phyloP scores from a whole-genome alignment of 352 stramenopile species.

The Phytophthora sp. region DNA sequence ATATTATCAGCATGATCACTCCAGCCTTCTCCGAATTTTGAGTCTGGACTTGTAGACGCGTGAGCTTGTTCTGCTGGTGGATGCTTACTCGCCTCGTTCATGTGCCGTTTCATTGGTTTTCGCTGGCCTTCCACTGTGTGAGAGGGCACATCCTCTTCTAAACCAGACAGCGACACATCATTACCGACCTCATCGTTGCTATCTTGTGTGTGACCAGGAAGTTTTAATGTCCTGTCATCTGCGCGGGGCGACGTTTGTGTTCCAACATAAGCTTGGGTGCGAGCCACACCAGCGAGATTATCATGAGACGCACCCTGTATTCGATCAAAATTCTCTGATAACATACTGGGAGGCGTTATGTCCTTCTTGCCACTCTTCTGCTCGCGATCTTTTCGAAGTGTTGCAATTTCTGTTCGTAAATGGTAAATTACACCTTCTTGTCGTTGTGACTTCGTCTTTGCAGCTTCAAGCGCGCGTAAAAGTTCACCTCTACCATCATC shows the following conservation, averaged over 20 bases:
- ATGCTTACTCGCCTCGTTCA: not conserved
- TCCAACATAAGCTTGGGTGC: slow-evolving; percentile 10
- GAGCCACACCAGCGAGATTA: not conserved
- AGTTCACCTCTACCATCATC: slow-evolving; percentile 29
- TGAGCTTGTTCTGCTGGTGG: slow-evolving; percentile 6
- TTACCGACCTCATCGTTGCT: slow-evolving; percentile 5
- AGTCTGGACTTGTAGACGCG: not conserved
- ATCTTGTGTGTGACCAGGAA: not conserved
- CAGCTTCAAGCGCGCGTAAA: slow-evolving; percentile 24
- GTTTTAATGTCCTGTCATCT: not conserved
- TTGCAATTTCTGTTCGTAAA: slow-evolving; percentile 34
- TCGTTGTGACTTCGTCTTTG: slow-evolving; percentile 34
- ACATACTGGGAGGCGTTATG: not conserved
- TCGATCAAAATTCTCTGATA: not conserved
- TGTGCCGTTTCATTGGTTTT: slow-evolving; percentile 4
- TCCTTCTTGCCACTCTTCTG: slow-evolving; percentile 23
- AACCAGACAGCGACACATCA: slow-evolving; percentile 26
- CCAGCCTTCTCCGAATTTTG: slow-evolving; percentile 14
- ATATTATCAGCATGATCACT: slow-evolving; percentile 42
- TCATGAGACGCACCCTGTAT: not conserved
- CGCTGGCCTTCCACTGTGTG: not conserved
- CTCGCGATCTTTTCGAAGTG: slow-evolving; percentile 32
- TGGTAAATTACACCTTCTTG: slow-evolving; percentile 37
- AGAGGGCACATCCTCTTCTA: slow-evolving; percentile 14
- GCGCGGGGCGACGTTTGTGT: slow-evolving; percentile 22